phyloP scores from a whole-genome alignment of 208 protist species.

The Phytomonas francai region DNA sequence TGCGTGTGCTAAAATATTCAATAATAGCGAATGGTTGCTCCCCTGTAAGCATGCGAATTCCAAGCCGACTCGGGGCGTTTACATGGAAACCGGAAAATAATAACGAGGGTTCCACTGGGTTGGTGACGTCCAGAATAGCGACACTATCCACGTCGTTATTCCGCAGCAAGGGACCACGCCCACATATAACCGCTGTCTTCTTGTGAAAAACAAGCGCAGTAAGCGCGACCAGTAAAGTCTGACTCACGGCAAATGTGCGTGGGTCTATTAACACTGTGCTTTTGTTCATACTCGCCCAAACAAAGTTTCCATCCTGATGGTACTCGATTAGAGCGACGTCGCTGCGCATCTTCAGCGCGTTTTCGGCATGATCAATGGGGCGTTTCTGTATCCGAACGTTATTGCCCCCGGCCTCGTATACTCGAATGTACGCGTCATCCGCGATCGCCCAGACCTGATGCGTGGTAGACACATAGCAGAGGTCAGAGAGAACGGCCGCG shows the following conservation, averaged over 20 bases:
- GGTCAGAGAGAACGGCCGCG: slow-evolving; percentile 61
- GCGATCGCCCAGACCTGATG: slow-evolving; percentile 73
- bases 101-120: slow-evolving; percentile 38
- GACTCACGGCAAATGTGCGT: slow-evolving; percentile 30
- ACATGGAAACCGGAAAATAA: slow-evolving; percentile 33
- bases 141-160: slow-evolving; percentile 33
- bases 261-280: slow-evolving; percentile 61
- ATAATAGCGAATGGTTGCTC: not conserved
- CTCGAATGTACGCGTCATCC: slow-evolving; percentile 70
- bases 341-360: slow-evolving; percentile 52
- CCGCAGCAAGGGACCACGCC: slow-evolving; percentile 39
- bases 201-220: slow-evolving; percentile 59
- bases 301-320: slow-evolving; percentile 36
- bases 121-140: slow-evolving; percentile 60
- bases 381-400: slow-evolving; percentile 38
- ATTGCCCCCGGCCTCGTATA: slow-evolving; percentile 69
- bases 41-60: not conserved
- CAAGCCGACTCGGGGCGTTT: not conserved
- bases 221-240: slow-evolving; percentile 36
- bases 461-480: slow-evolving; percentile 44
- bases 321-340: slow-evolving; percentile 70
- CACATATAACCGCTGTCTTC: slow-evolving; percentile 61
- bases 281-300: slow-evolving; percentile 58
- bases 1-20: not conserved
- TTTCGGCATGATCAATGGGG: slow-evolving; percentile 32